Conservation (phyloP, 2,329 filamentous ascomycete genomes). For the Botryotinia globosa region DNA sequence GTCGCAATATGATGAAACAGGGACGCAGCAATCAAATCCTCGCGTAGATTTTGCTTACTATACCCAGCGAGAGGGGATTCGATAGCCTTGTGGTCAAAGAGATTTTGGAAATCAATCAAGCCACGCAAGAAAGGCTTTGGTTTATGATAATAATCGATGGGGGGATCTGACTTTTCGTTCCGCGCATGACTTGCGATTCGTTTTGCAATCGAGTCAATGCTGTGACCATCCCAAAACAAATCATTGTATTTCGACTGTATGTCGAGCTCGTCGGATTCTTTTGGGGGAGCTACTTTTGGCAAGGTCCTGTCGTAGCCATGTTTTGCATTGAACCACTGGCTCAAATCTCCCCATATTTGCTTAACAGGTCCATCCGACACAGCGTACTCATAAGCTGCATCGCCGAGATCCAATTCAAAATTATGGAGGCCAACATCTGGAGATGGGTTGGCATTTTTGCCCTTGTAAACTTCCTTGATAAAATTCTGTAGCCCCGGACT, state of each 20-base stretch:
- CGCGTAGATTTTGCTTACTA: neutral
- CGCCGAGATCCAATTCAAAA: conserved; percentile 3
- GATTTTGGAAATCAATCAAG: neutral
- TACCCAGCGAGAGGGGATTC: neutral
- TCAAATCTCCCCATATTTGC: neutral
- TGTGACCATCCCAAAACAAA: neutral
- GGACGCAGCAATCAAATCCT: conserved; percentile 5
- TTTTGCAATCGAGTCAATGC: neutral
- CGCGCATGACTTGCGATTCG: neutral
- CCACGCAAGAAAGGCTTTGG: neutral
- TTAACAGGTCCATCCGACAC: neutral
- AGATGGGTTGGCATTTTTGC: neutral
- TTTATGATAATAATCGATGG: neutral
- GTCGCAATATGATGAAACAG: neutral
- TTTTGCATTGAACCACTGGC: neutral
- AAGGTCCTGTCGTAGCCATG: neutral
- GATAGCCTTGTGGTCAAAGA: neutral
- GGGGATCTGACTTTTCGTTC: neutral
- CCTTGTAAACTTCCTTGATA: neutral
- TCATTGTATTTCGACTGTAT: neutral
- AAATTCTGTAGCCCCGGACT: neutral
- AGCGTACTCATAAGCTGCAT: conserved; percentile 1
- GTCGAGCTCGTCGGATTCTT: neutral
- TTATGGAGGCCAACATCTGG: neutral
- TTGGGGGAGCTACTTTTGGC: neutral